Evolutionary conservation across 83 land plant species (phyloP).

Genomic region (Picea mariana): DNA sequence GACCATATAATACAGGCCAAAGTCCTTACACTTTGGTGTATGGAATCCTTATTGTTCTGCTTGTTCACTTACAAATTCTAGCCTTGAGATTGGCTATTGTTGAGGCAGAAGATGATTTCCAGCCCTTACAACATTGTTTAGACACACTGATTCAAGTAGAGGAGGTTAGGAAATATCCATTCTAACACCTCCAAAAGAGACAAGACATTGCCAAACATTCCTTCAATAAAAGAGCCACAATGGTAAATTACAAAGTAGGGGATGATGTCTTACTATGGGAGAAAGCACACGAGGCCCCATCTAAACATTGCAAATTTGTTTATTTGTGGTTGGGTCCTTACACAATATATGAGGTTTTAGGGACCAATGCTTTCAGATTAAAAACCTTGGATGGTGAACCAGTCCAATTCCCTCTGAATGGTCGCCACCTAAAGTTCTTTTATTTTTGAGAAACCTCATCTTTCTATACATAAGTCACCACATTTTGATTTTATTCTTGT

Average conservation of each 20-base stretch:
- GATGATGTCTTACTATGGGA: neutral
- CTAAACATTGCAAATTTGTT: neutral
- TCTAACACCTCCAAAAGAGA: neutral
- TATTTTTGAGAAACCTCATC: no score
- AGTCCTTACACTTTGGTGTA: no score
- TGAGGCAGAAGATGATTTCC: no score
- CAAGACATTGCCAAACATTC: neutral
- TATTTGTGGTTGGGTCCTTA: neutral
- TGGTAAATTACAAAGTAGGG: neutral
- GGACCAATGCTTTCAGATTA: neutral
- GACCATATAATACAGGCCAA: no score
- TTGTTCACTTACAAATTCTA: no score
- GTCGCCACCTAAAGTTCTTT: neutral
- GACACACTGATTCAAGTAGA: neutral
- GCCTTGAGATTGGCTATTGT: no score
- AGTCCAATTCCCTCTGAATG: neutral
- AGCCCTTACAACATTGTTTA: neutral
- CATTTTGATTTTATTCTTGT: no score
- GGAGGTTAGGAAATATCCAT: neutral
- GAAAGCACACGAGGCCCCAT: neutral
- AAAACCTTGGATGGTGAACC: neutral
- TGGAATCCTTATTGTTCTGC: no score
- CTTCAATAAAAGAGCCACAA: neutral
- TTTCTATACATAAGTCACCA: no score
- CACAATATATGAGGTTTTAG: neutral